These are phyloP conservation scores for Apiotrichum veenhuisii DNA, from an alignment of 1,284 basidiomycete genomes.

Conservation along the genomic window DNA sequence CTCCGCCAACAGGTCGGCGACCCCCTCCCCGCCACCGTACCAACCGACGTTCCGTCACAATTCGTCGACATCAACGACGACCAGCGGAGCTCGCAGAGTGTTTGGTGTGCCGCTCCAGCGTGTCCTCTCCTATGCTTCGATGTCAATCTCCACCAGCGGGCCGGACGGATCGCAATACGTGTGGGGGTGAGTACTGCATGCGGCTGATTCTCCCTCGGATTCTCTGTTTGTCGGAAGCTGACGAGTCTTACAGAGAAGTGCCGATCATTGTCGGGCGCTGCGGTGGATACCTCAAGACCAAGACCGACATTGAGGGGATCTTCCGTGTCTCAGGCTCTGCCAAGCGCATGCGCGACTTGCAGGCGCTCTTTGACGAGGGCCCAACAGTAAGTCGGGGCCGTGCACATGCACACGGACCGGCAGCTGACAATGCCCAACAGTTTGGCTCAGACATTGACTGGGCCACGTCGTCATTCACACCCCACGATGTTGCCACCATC, in stretches of 20 bases:
- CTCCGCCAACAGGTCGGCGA: conserved; percentile 5
- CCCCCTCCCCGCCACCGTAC: conserved; percentile 1
- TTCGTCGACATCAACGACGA: not conserved
- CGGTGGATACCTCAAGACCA: conserved; percentile 86
- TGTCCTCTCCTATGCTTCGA: conserved; percentile 79
- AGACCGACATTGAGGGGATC: conserved; percentile 88
- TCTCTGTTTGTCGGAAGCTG: conserved; percentile 23
- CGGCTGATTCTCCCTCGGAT: conserved; percentile 12
- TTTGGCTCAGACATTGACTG: conserved; percentile 93
- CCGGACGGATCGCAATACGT: conserved; percentile 76
- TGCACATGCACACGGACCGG: conserved; percentile 9
- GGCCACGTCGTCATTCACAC: conserved; percentile 76
- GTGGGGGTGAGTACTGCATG: conserved; percentile 56
- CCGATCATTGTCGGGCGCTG: conserved; percentile 97
- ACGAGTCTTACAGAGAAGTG: conserved; percentile 63
- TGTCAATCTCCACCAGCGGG: conserved; percentile 90
- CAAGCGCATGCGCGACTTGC: conserved; percentile 93
- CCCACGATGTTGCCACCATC: conserved; percentile 95
- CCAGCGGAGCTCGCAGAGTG: conserved; percentile 52
- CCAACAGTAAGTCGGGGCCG: conserved; percentile 64
- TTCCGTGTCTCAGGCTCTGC: conserved; percentile 91
- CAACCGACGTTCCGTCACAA: conserved; percentile 5
- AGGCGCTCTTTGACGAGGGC: conserved; percentile 80
- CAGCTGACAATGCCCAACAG: conserved; percentile 48
- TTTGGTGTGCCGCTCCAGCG: conserved; percentile 83